phyloP scores from a whole-genome alignment of 805 yeast species.

The Jamesozyma spencerorum region DNA sequence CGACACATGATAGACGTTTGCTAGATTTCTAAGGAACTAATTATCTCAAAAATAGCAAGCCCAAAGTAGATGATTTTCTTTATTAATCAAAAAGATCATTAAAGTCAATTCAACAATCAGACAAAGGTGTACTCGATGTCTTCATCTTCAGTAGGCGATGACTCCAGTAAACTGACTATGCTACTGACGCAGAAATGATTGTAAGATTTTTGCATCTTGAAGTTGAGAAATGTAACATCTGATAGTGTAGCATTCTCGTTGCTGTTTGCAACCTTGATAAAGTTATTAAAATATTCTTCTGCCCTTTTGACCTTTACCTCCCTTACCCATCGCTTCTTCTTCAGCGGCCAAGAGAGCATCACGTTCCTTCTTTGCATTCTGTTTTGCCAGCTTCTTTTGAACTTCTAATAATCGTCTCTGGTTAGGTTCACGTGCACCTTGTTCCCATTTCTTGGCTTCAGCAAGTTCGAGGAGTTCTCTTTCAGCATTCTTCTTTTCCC shows the following conservation, averaged over 20 bases:
- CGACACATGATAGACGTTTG: too few relatives aligned
- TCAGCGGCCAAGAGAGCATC: conserved; percentile 21
- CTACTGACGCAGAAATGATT: too few relatives aligned
- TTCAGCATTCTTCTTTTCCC: conserved; percentile 14
- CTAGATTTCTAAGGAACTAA: too few relatives aligned
- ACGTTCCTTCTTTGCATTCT: conserved; percentile 19
- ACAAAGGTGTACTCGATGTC: not conserved
- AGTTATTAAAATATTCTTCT: not conserved
- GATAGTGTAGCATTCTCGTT: too few relatives aligned
- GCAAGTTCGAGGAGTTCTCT: conserved; percentile 14
- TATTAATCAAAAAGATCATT: too few relatives aligned
- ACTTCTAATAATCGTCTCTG: conserved; percentile 15
- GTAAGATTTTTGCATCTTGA: too few relatives aligned
- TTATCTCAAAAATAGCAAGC: too few relatives aligned
- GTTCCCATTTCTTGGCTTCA: conserved; percentile 23
- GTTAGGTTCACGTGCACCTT: conserved; percentile 16
- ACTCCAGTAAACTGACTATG: too few relatives aligned
- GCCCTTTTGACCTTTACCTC: not conserved
- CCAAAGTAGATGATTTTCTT: too few relatives aligned
- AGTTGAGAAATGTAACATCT: too few relatives aligned
- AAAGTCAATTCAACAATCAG: not conserved
- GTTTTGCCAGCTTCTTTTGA: conserved; percentile 15
- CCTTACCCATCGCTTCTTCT: conserved; percentile 11
- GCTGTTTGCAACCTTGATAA: not conserved
- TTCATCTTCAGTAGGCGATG: too few relatives aligned